Base-by-base conservation (phyloP, 805 yeast species). In the Barnettozyma californica region DNA sequence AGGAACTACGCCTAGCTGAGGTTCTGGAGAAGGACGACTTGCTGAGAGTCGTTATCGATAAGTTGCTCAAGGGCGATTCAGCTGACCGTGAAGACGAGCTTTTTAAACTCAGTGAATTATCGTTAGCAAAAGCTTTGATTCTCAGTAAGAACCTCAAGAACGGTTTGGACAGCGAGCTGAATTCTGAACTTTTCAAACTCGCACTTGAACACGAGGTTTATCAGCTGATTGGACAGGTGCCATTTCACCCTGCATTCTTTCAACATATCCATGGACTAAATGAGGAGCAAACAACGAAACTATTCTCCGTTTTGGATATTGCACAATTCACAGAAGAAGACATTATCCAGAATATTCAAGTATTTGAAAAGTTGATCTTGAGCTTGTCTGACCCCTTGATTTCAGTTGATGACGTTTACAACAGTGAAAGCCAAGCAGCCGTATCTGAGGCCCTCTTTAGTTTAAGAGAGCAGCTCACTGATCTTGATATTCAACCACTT, bases 21-120 rank as follows among this genome's bases (percentile, higher is more conserved):
- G 44, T 45, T 2, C 51, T 47, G 5, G 53, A 53, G 3, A 60
- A 49, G 9, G 56, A 68, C 40, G 61, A 54, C 0, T 58, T 68
- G 4, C 46, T 68, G 13, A 39, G 50, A 1, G 52, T 59, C 4
- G 63, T 74, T 4, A 46, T 74, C 18, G 53, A 62, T 14, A 75
- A 47, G 39, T n/a, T 47, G 38, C 19, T 47, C 9, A 25, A 44
- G 5, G 50, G 50, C 18, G 47, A 46, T 43, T 29, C 49, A 18
- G 40, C 41, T 40, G 49, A 46, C n/a, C 43, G 36, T 23, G 40
- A 43, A 48, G 55, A 56, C 2, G 59, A 44, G 14, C 9, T 44
- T 5, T 47, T 47, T 20, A 40, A 40, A 25, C 10, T 43, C 2
- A 34, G 31, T 29, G 41, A 40, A 13, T 19, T 33, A 11, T 39